These are phyloP conservation scores for Erysimum cheiri DNA, from an alignment of 441 rosid genomes.

Conservation along the genomic window DNA sequence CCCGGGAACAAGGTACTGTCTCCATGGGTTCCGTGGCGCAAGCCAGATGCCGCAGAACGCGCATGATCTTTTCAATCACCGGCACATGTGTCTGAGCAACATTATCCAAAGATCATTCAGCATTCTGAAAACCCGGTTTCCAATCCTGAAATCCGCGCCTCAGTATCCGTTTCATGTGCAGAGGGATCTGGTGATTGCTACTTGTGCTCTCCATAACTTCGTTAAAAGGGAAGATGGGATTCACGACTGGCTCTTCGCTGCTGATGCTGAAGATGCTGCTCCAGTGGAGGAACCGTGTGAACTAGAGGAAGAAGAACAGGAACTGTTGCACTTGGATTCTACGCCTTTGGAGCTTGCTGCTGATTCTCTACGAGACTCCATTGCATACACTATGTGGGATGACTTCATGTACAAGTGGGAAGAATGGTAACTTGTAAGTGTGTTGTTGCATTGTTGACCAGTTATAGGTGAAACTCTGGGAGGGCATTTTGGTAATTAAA, in stretches of 20 bases:
- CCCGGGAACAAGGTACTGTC: conserved; percentile 59
- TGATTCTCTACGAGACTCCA: conserved; percentile 60
- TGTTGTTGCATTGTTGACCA: conserved; percentile 8
- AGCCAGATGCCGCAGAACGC: conserved; percentile 69
- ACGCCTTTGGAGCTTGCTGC: conserved; percentile 59
- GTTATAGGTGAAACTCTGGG: background rate
- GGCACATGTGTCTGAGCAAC: conserved; percentile 68
- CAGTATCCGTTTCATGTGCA: conserved; percentile 78
- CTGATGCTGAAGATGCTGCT: conserved; percentile 44
- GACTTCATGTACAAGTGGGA: conserved; percentile 82
- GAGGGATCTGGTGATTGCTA: conserved; percentile 87
- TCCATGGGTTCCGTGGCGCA: conserved; percentile 72
- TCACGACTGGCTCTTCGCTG: conserved; percentile 74
- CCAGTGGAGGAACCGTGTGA: conserved; percentile 52
- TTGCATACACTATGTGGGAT: conserved; percentile 78
- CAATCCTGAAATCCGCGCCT: conserved; percentile 80
- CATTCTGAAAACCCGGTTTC: conserved; percentile 74
- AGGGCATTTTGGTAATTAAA: conserved; percentile 6
- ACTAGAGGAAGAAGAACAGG: conserved; percentile 58
- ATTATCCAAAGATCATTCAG: conserved; percentile 59
- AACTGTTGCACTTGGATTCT: conserved; percentile 58
- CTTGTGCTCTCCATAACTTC: conserved; percentile 79
- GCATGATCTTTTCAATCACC: conserved; percentile 76
- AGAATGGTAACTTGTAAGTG: conserved; percentile 54
- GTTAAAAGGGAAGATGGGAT: conserved; percentile 61